phyloP scores from a whole-genome alignment of 2,329 filamentous ascomycete genomes.

The Colletotrichum sp. region DNA sequence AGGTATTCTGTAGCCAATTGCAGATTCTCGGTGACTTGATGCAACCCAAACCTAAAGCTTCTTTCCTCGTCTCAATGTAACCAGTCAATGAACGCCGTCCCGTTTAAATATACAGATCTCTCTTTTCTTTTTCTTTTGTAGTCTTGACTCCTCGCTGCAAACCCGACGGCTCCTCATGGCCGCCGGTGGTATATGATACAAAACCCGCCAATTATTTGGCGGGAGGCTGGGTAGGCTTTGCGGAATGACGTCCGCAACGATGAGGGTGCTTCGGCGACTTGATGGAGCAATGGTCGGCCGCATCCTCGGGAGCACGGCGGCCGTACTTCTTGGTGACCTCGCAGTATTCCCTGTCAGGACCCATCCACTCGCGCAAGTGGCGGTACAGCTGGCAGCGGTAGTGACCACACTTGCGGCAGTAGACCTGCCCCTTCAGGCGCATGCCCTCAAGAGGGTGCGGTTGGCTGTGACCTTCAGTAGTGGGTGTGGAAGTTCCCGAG shows the following conservation, averaged over 20 bases:
- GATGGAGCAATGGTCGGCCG: constrained; percentile 60
- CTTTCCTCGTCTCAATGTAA: neutral
- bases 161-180: neutral
- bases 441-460: constrained; percentile 45
- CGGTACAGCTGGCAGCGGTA: constrained; percentile 67
- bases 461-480: constrained; percentile 3
- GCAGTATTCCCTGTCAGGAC: constrained; percentile 63
- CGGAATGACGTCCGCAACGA: constrained; percentile 61
- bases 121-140: neutral
- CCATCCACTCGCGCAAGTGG: constrained; percentile 66
- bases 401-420: constrained; percentile 67
- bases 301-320: constrained; percentile 47
- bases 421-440: constrained; percentile 62
- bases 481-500: neutral
- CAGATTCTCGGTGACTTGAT: neutral
- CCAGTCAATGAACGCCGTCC: neutral
- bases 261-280: constrained; percentile 64
- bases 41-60: neutral
- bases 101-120: neutral
- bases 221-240: constrained; percentile 22
- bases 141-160: neutral
- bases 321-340: constrained; percentile 64
- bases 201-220: neutral
- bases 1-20: neutral
- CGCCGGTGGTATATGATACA: neutral